A percentile compares a stretch with the other conserved stretches of the same genome.
Evolutionary conservation across 495 filamentous ascomycete species (phyloP).

Genomic region (Antarctomyces pellizariae): DNA sequence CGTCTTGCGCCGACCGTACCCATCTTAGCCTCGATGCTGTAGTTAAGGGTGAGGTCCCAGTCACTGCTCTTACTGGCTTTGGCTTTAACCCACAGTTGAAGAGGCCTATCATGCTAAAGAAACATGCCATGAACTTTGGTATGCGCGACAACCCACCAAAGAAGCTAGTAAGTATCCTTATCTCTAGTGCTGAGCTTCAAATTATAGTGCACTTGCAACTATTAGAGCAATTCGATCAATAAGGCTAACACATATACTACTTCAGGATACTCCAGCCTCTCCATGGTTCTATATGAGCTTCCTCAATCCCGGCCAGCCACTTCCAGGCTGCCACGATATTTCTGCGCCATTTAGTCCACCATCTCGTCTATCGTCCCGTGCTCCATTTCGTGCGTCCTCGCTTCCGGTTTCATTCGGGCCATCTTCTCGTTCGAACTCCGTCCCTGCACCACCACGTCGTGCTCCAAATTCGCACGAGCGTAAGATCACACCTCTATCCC

Average conservation of each 20-base stretch:
- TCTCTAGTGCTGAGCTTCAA: neutral
- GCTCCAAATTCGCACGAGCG: neutral
- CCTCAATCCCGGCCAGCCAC: no score
- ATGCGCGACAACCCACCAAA: constrained; percentile 5
- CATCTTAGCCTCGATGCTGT: constrained; percentile 26
- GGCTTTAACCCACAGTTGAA: constrained; percentile 14
- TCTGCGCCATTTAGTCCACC: no score
- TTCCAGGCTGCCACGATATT: no score
- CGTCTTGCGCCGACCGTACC: constrained; percentile 18
- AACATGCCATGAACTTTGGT: constrained; percentile 9
- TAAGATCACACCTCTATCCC: neutral
- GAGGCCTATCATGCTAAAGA: constrained; percentile 6
- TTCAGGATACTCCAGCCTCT: no score
- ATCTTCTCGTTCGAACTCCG: neutral
- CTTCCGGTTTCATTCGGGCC: no score
- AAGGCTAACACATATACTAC: no score
- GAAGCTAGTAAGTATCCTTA: constrained; percentile 1
- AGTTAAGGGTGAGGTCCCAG: constrained; percentile 19
- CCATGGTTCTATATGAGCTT: no score
- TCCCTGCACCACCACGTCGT: neutral
- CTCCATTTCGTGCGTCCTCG: no score
- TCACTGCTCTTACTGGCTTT: constrained; percentile 19
- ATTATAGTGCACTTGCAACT: neutral
- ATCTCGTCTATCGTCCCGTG: no score
- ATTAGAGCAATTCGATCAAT: neutral